Conservation (phyloP, 108 stramenopile species). For the Chaetoceros tenuissimus region DNA sequence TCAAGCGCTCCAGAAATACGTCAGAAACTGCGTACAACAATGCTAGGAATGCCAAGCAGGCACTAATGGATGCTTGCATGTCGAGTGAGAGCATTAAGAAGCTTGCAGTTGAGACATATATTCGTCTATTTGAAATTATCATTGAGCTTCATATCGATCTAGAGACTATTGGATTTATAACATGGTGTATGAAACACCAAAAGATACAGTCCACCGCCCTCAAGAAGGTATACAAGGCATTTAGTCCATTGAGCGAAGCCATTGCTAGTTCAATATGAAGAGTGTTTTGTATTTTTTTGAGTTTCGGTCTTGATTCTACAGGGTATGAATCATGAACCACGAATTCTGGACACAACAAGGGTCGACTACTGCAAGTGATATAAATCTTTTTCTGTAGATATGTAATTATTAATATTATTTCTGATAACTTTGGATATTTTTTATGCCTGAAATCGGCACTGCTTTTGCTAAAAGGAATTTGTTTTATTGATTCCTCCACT, state of each 20-base stretch:
- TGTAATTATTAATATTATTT: too few species aligned
- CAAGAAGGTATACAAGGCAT: background rate
- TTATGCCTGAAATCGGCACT: too few species aligned
- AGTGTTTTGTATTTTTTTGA: too few species aligned
- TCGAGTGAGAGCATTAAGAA: conserved; percentile 16
- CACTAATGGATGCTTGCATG: conserved; percentile 21
- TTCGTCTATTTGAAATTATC: conserved; percentile 22
- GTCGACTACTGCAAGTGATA: too few species aligned
- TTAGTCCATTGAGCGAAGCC: background rate
- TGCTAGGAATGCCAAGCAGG: conserved; percentile 17
- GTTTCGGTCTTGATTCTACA: too few species aligned
- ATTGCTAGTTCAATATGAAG: background rate
- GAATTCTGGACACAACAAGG: too few species aligned
- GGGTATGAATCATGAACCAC: too few species aligned
- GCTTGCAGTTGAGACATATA: conserved; percentile 33
- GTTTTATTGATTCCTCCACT: too few species aligned
- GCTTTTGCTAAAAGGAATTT: too few species aligned
- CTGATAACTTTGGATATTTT: too few species aligned
- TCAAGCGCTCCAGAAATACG: conserved; percentile 12
- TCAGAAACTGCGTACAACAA: conserved; percentile 5
- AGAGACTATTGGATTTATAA: conserved; percentile 6
- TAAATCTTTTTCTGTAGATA: too few species aligned
- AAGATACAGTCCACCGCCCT: background rate
- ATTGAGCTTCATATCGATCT: conserved; percentile 15
- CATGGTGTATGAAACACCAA: background rate